A percentile compares a stretch with the other conserved stretches of the same genome.
phyloP scores from a whole-genome alignment of 2,329 filamentous ascomycete species.

The Monosporascus ibericus region DNA sequence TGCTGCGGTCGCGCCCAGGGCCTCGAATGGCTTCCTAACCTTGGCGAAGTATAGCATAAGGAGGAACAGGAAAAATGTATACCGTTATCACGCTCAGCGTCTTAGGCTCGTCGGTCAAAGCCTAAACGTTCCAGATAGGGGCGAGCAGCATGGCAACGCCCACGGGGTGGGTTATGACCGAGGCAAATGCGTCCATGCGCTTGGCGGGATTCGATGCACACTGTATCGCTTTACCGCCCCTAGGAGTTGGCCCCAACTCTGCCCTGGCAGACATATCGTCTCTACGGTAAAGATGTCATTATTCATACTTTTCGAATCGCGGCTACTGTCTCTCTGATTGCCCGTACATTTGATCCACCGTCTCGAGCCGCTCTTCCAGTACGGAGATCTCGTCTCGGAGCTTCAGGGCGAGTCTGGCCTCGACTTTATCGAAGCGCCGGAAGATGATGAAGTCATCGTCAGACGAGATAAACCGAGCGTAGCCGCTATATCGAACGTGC shows the following conservation, averaged over 20 bases:
- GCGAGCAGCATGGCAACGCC: slow-evolving; percentile 25
- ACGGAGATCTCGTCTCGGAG: slow-evolving; percentile 27
- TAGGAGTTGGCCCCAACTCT: slow-evolving; percentile 5
- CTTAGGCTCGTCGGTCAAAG: slow-evolving; percentile 2
- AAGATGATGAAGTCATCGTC: slow-evolving; percentile 27
- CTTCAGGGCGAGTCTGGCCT: slow-evolving; percentile 21
- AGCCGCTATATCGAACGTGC: slow-evolving; percentile 23
- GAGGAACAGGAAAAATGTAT: slow-evolving; percentile 18
- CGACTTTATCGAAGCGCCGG: slow-evolving; percentile 26
- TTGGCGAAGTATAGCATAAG: slow-evolving; percentile 11
- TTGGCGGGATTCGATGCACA: slow-evolving; percentile 3
- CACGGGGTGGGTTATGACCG: slow-evolving; percentile 13
- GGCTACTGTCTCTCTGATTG: slow-evolving; percentile 8
- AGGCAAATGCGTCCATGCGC: slow-evolving; percentile 18
- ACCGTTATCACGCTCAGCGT: slow-evolving; percentile 26
- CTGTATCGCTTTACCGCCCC: slow-evolving; percentile 18
- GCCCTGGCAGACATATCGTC: slow-evolving; percentile 16
- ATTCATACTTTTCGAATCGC: slow-evolving; percentile 11
- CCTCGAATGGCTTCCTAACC: slow-evolving; percentile 16
- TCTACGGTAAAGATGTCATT: slow-evolving; percentile 20
- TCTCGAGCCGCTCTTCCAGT: slow-evolving; percentile 23
- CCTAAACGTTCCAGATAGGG: slow-evolving; percentile 26
- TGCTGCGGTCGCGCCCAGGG: slow-evolving; percentile 15
- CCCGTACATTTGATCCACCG: slow-evolving; percentile 15
- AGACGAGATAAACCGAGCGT: slow-evolving; percentile 22